Base-by-base conservation (phyloP, 805 yeast genomes). In the Wickerhamiella dianesei region DNA sequence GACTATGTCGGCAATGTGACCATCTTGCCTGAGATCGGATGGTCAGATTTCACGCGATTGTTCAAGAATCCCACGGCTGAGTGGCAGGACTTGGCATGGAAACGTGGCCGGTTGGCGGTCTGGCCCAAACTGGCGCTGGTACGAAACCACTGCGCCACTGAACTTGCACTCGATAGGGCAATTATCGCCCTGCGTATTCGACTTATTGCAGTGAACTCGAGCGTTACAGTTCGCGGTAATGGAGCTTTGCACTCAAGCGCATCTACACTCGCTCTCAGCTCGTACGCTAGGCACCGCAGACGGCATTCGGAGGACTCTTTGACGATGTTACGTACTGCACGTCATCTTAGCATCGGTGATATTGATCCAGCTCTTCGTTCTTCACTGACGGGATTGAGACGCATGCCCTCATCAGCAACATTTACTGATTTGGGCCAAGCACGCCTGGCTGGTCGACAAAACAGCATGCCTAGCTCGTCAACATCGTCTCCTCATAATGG, bases 1-100 rank as follows among this genome's bases (percentile, higher is more conserved):
- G 79, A 79, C 51, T 92, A 92, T 61, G 79, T 88, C 12, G 99
- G 98, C 1, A 94, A 92, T 61, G 81, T 92, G 37, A 92, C 97
- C 1, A 87, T 92, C 41, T 63, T 94, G 41, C 98, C 97, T 0
- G 83, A 82, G 44, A 68, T 82, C 48, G 67, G 72, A 36, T 53
- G 71, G 25, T 54, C 69, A 0, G 87, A 85, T 51, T 65, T 84
- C 44, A 64, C 71, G 35, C 77, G 76, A 48, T 62, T 92, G 29
- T 70, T 92, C 54, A 72, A 74, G 18, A 89, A 92, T 58, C 99
- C 99, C 1, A 74, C 88, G 0, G 79, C 82, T 0, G 83, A 77
- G 45, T 85, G 82, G 56, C 62, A 88, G 40, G 62, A 79, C 41
- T 81, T 80, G 48, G 75, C 83, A 49, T 74, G 81, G 2, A 70